phyloP scores from a whole-genome alignment of 2,329 filamentous ascomycete genomes.

The Mariannaea elegans region DNA sequence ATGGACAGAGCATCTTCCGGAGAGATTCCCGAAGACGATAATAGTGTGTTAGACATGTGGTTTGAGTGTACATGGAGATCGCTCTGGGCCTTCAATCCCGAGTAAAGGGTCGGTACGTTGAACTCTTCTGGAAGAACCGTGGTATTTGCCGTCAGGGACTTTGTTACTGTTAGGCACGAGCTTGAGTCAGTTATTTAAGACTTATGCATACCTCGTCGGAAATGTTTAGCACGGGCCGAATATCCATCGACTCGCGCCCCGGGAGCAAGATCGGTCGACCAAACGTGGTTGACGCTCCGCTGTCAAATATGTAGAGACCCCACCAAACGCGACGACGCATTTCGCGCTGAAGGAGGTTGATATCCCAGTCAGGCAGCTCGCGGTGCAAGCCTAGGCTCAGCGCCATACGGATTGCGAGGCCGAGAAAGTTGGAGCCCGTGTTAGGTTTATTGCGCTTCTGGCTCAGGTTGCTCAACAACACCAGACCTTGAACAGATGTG shows the following conservation, averaged over 20 bases:
- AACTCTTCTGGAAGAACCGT: slow-evolving; percentile 36
- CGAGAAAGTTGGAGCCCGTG: slow-evolving; percentile 58
- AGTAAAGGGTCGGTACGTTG: slow-evolving; percentile 38
- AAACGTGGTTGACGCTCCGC: slow-evolving; percentile 57
- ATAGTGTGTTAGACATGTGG: slow-evolving; percentile 43
- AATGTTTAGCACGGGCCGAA: slow-evolving; percentile 41
- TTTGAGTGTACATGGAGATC: slow-evolving; percentile 44
- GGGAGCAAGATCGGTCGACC: slow-evolving; percentile 42
- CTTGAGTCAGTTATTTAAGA: slow-evolving; percentile 30
- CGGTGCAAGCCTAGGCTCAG: slow-evolving; percentile 56
- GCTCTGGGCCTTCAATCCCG: slow-evolving; percentile 41
- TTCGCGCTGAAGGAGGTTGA: slow-evolving; percentile 46
- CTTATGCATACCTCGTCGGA: slow-evolving; percentile 31
- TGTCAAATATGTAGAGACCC: slow-evolving; percentile 55
- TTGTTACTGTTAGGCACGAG: too few relatives aligned
- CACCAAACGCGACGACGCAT: slow-evolving; percentile 54
- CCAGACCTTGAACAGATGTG: slow-evolving; percentile 42
- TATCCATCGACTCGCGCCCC: slow-evolving; percentile 42
- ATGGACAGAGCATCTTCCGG: slow-evolving; percentile 38
- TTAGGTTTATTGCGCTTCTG: slow-evolving; percentile 59
- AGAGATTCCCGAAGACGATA: slow-evolving; percentile 38
- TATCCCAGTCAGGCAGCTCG: slow-evolving; percentile 48
- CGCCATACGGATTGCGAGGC: slow-evolving; percentile 57
- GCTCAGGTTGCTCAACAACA: slow-evolving; percentile 50
- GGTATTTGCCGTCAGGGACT: too few relatives aligned